These are phyloP conservation scores for Triangularia setosa DNA, from an alignment of 2,329 filamentous ascomycete genomes.

Conservation along the genomic window DNA sequence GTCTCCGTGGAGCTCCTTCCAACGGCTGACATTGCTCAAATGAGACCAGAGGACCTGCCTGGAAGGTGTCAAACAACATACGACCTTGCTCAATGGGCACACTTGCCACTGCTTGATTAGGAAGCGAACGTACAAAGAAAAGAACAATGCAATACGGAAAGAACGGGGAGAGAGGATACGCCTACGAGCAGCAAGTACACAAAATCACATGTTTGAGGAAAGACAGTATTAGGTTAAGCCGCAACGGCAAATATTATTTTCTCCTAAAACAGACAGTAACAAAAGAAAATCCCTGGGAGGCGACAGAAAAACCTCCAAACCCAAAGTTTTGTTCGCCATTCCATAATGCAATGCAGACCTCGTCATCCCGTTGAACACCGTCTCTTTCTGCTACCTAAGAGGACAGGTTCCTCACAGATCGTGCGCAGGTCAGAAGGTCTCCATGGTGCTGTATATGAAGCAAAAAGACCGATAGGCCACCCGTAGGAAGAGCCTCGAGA, in stretches of 20 bases:
- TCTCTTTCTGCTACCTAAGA: slow-evolving; percentile 35
- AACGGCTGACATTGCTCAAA: neutral
- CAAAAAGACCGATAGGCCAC: neutral
- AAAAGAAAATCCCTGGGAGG: neutral
- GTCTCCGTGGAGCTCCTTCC: neutral
- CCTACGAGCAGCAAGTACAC: neutral
- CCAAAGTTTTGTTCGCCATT: slow-evolving; percentile 42
- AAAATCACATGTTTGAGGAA: no score
- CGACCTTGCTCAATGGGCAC: neutral
- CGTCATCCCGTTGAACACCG: slow-evolving; percentile 41
- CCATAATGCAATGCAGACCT: slow-evolving; percentile 50
- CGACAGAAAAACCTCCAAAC: neutral
- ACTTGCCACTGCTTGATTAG: neutral
- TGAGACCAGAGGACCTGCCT: neutral
- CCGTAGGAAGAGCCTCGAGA: neutral
- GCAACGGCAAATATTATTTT: neutral
- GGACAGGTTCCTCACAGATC: slow-evolving; percentile 34
- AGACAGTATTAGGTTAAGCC: neutral
- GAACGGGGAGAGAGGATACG: no score
- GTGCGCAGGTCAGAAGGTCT: slow-evolving; percentile 46
- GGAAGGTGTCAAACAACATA: neutral
- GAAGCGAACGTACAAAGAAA: neutral
- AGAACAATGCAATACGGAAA: no score
- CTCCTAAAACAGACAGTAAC: neutral
- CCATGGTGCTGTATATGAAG: slow-evolving; percentile 26